Conservation (phyloP, 1,284 basidiomycete genomes). For the Papiliotrema laurentii region DNA sequence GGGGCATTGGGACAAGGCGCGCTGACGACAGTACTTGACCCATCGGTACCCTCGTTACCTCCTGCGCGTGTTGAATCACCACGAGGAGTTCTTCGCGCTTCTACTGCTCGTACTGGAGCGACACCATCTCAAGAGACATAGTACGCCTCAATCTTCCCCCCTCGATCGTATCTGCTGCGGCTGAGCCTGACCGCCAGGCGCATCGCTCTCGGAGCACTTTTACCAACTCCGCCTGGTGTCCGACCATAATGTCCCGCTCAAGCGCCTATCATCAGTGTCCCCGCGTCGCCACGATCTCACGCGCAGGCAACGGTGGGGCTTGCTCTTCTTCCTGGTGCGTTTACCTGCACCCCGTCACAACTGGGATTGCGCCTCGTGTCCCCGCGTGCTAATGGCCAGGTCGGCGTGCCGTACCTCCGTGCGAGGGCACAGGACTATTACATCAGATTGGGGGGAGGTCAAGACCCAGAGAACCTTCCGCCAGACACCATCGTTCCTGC, state of each 20-base stretch:
- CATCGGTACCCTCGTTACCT: slow-evolving; percentile 93
- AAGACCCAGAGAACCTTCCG: slow-evolving; percentile 59
- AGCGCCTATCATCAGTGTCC: slow-evolving; percentile 24
- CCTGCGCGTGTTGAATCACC: slow-evolving; percentile 82
- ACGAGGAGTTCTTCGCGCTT: slow-evolving; percentile 91
- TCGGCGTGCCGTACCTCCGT: slow-evolving; percentile 82
- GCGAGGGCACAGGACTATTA: slow-evolving; percentile 86
- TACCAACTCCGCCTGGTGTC: slow-evolving; percentile 35
- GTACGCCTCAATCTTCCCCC: slow-evolving; percentile 49
- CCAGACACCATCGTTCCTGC: slow-evolving; percentile 52
- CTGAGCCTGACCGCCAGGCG: slow-evolving; percentile 25
- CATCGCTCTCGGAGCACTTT: slow-evolving; percentile 46
- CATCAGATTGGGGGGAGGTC: slow-evolving; percentile 80
- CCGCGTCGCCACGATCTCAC: slow-evolving; percentile 12
- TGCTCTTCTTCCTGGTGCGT: slow-evolving; percentile 68
- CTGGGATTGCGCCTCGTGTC: not conserved
- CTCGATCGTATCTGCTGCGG: not conserved
- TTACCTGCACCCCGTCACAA: not conserved
- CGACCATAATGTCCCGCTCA: slow-evolving; percentile 17
- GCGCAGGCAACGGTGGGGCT: slow-evolving; percentile 52
- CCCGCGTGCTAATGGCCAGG: slow-evolving; percentile 49
- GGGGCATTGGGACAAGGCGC: not conserved
- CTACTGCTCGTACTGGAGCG: slow-evolving; percentile 86
- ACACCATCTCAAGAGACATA: slow-evolving; percentile 79
- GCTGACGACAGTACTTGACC: slow-evolving; percentile 71